Percentiles rank a stretch among this genome's conserved stretches.
Evolutionary conservation across 1,139 yeast species (phyloP).

Genomic region (Nakaseomyces kungkrabaensis): DNA sequence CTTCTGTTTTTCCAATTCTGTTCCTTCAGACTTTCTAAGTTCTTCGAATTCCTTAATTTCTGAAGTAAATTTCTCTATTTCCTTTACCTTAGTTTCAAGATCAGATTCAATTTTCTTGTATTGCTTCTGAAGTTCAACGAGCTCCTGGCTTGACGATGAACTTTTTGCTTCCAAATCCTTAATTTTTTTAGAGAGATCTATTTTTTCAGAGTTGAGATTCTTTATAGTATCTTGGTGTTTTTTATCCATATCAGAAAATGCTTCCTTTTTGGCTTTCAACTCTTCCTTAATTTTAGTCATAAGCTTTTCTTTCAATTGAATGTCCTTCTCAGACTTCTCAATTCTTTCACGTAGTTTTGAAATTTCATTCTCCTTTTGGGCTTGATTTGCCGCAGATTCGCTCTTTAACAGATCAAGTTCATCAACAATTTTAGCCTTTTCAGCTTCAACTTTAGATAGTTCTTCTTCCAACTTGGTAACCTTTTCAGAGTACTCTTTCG

Average conservation of each 20-base stretch:
- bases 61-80: neutral
- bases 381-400: conserved; percentile 5
- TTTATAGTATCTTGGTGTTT: neutral
- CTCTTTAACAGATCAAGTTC: conserved; percentile 11
- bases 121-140: neutral
- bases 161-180: neutral
- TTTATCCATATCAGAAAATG: neutral
- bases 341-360: neutral
- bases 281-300: neutral
- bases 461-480: conserved; percentile 32
- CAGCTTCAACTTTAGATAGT: conserved; percentile 9
- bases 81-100: conserved; percentile 4
- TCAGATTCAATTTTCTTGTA: neutral
- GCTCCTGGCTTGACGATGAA: neutral
- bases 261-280: neutral
- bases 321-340: neutral
- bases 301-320: conserved; percentile 3
- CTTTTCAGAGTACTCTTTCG: conserved; percentile 41
- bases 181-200: neutral
- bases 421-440: conserved; percentile 6
- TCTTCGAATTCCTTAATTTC: neutral
- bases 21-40: neutral
- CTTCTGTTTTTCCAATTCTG: neutral
- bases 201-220: neutral
- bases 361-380: neutral